Evolutionary conservation across 2,329 filamentous ascomycete genomes (phyloP).

Genomic region (Chalaropsis thielavioides): DNA sequence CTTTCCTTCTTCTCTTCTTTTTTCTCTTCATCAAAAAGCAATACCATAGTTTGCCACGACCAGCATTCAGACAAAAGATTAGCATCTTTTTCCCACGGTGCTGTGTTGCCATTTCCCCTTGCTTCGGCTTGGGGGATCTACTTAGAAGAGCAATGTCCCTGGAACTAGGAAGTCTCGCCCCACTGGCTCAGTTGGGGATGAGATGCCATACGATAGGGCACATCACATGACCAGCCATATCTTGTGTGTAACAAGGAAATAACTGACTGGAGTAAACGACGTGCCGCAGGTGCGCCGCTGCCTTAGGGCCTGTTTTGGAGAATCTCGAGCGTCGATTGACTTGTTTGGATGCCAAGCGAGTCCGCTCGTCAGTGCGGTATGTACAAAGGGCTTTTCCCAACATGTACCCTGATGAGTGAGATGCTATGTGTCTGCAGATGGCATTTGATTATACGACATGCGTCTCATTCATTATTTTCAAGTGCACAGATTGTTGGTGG

Average conservation of each 20-base stretch:
- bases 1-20: constrained; percentile 16
- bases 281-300: too few relatives aligned
- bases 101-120: constrained; percentile 18
- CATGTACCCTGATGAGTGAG: background rate
- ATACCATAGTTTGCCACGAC: constrained; percentile 19
- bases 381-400: background rate
- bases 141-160: constrained; percentile 19
- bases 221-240: constrained; percentile 5
- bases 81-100: constrained; percentile 15
- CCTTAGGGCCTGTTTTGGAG: too few relatives aligned
- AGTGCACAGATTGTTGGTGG: too few relatives aligned
- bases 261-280: too few relatives aligned
- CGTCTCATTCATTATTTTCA: background rate
- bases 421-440: background rate
- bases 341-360: too few relatives aligned
- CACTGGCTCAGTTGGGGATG: constrained; percentile 17
- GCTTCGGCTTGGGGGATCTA: constrained; percentile 15
- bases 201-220: constrained; percentile 18
- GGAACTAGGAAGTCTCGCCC: constrained; percentile 19
- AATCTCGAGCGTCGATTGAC: too few relatives aligned
- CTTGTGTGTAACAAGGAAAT: background rate
- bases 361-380: too few relatives aligned
- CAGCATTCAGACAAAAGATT: constrained; percentile 14
- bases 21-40: constrained; percentile 18
- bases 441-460: background rate